Evolutionary conservation across 371 early-diverging fungal species (phyloP), one percentile per base, ranked within the genome.

Genomic region (Smittium culicis): DNA sequence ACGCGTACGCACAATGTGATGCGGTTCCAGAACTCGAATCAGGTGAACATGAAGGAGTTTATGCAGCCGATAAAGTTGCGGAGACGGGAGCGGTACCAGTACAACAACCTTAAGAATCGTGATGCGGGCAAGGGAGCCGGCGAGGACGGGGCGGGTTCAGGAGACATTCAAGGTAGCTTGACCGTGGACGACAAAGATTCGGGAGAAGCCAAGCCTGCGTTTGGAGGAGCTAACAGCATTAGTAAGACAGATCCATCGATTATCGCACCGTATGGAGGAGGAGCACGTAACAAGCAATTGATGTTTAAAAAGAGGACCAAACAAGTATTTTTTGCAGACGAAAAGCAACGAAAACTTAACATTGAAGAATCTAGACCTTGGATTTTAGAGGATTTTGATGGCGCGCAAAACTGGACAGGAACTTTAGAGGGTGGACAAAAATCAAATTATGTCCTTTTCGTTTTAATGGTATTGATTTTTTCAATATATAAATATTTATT

Each of bases 261-360:
- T 35, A 88, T 89, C 71, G 89, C 91, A 20, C 90, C 90, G 0
- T 79, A 80, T 66, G 90, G 90, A 56, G 87, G 88, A 0, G 90
- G 88, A 32, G 84, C 84, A 5, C 79, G 85, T 24, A 90, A 91
- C 75, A 88, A 87, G 68, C 82, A 87, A 73, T 85, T 84, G 75
- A 67, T 89, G 61, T 90, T 90, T 71, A 88, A 90, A 73, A 90
- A 89, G 72, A 79, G 85, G n/a, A 89, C 91, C 24, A 82, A 81
- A 57, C 90, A 91, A 69, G 83, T 90, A 34, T 88, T 76, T 67
- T 72, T 88, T 54, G 87, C 87, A 34, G 85, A 88, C 66, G 88
- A 88, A 69, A 85, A 87, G 35, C 83, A 83, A 60, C 79, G 89
- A 35, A 78, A 83, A 54, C 69, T 87, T 35, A 82, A 83, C 65